Conservation (phyloP, 805 yeast species). For the Lachancea dasiensis region DNA sequence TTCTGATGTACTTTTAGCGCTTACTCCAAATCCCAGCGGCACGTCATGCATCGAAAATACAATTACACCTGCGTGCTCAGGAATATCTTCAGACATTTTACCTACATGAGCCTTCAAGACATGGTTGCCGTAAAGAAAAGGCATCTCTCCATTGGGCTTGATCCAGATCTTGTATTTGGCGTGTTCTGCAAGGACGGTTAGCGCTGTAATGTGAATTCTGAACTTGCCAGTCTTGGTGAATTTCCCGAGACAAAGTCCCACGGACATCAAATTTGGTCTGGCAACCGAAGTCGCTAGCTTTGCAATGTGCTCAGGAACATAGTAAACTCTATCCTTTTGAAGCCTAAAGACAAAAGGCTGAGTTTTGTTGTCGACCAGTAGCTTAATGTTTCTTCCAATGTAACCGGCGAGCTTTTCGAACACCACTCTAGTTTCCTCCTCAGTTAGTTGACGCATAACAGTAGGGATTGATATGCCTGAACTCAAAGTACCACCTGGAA, state of each 20-base stretch:
- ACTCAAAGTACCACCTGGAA: too few relatives aligned
- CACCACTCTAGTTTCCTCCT: slow-evolving; percentile 92
- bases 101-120: slow-evolving; percentile 95
- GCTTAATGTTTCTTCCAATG: slow-evolving; percentile 91
- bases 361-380: slow-evolving; percentile 68
- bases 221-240: slow-evolving; percentile 97
- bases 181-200: slow-evolving; percentile 73
- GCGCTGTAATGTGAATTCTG: slow-evolving; percentile 88
- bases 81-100: slow-evolving; percentile 93
- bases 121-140: slow-evolving; percentile 93
- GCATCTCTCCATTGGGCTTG: slow-evolving; percentile 97
- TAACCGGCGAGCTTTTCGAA: slow-evolving; percentile 95
- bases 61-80: slow-evolving; percentile 95
- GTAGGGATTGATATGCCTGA: too few relatives aligned
- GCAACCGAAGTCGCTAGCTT: slow-evolving; percentile 87
- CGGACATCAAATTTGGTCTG: slow-evolving; percentile 82
- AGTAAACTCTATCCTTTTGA: slow-evolving; percentile 95
- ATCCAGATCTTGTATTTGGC: slow-evolving; percentile 96
- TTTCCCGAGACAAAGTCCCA: slow-evolving; percentile 92
- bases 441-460: slow-evolving; percentile 87
- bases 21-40: slow-evolving; percentile 93
- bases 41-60: slow-evolving; percentile 87
- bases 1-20: slow-evolving; percentile 87
- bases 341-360: slow-evolving; percentile 92
- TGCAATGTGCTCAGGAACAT: slow-evolving; percentile 76